Base-by-base conservation (phyloP, 768 basidiomycete genomes). In the Phallus indusiatus region DNA sequence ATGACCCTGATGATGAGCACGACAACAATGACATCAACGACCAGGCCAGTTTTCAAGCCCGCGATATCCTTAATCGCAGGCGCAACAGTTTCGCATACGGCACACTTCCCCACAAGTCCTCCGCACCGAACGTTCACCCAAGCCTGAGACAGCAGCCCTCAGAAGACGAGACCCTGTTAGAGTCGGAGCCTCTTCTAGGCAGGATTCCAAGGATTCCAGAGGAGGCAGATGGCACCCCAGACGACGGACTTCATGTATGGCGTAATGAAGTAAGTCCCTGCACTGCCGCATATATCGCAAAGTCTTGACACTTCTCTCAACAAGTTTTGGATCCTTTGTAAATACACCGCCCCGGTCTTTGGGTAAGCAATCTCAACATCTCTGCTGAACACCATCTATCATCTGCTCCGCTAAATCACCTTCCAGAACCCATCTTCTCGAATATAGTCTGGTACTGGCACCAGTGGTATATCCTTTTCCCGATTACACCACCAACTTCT, bases 341-440 rank as follows among this genome's bases (percentile, higher is more conserved):
- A 59, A 59, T 59, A 59, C 49, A 59, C 57, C 18, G 36, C 36
- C 22, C 57, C 57, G 2, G 49, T 59, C 20, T 59, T 59, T 53
- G 57, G 49, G 57, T 59, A n/a, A 51, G 33, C 52, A 37, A 12
- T 22, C 14, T 6, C 24, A 20, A n/a, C 35, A 42, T 11, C 2
- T 1, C 3, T 36, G 47, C 47, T 46, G 54, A 22, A 34, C 18
- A 50, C 36, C 35, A 11, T 16, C 11, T 5, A 18, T 2, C 7
- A 33, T 10, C 10, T 47, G 14, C 12, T 50, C 51, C 28, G 28
- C 28, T 16, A 56, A 18, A 11, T 35, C 16, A 11, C 5, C 16
- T 46, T 18, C 16, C 28, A 59, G 57, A 11, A 59, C 57, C 3
- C 57, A 59, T 6, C 18, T 59, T 51, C 34, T 59, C 2, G 57